Evolutionary conservation across 2,329 filamentous ascomycete species (phyloP).

Genomic region (Fusarium mexicanum): DNA sequence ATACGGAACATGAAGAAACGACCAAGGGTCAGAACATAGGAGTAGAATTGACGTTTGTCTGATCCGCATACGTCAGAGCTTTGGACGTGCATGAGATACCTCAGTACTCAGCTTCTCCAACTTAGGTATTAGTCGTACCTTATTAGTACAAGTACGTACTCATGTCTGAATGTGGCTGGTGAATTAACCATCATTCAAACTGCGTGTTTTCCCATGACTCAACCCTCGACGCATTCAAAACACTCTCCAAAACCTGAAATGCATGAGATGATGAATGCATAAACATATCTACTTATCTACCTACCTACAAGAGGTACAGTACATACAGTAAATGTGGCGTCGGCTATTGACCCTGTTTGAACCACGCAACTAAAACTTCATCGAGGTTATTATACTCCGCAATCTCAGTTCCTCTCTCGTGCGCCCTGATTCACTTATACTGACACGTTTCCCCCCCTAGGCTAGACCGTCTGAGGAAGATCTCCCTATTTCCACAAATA

Average conservation of each 20-base stretch:
- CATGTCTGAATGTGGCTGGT: constrained; percentile 10
- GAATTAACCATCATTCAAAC: not conserved
- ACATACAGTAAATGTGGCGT: constrained; percentile 22
- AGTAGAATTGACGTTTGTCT: not conserved
- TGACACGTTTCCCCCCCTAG: not conserved
- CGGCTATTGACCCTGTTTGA: constrained; percentile 41
- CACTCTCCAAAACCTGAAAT: constrained; percentile 16
- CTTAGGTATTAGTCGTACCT: not conserved
- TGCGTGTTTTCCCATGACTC: constrained; percentile 1
- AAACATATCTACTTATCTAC: not conserved
- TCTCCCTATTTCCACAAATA: constrained; percentile 23
- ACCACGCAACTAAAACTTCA: constrained; percentile 37
- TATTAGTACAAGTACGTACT: not conserved
- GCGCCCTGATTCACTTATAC: constrained; percentile 10
- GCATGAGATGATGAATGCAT: constrained; percentile 8
- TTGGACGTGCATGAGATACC: not conserved
- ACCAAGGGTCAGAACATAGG: not conserved
- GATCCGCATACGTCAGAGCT: not conserved
- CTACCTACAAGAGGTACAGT: not conserved
- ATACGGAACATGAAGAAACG: not conserved
- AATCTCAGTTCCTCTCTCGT: constrained; percentile 36
- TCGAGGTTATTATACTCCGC: constrained; percentile 37
- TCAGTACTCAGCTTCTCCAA: constrained; percentile 4
- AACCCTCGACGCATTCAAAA: constrained; percentile 2
- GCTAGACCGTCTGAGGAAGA: constrained; percentile 35